These are phyloP conservation scores for Thielaviopsis punctulata DNA, from an alignment of 2,329 filamentous ascomycete genomes.

Conservation along the genomic window DNA sequence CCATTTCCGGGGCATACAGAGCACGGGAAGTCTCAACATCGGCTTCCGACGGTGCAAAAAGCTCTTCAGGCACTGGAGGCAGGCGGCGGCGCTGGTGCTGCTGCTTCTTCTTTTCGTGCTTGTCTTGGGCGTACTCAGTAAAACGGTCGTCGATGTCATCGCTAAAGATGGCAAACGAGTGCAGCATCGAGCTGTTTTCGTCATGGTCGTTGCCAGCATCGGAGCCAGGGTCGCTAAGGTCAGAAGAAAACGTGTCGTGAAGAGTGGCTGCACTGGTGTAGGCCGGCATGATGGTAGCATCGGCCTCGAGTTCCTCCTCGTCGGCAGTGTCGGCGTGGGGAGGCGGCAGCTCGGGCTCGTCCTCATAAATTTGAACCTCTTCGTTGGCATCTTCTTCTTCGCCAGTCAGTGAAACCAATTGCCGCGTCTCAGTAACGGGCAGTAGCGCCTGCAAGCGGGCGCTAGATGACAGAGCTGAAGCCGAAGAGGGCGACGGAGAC, in stretches of 20 bases:
- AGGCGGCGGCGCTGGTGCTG: neutral
- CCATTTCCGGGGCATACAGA: neutral
- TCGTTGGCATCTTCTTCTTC: constrained; percentile 16
- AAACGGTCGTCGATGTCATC: constrained; percentile 70
- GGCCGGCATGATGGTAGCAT: constrained; percentile 24
- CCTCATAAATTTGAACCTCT: constrained; percentile 57
- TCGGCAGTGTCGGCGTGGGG: constrained; percentile 13
- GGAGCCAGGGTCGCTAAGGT: constrained; percentile 36
- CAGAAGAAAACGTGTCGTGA: constrained; percentile 36
- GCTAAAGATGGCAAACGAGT: constrained; percentile 82
- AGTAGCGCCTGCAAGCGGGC: constrained; percentile 28
- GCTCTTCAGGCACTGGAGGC: constrained; percentile 1
- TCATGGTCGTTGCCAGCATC: constrained; percentile 60
- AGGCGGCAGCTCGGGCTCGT: constrained; percentile 30
- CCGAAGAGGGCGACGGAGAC: constrained; percentile 27
- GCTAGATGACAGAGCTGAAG: constrained; percentile 24
- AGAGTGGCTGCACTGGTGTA: constrained; percentile 13
- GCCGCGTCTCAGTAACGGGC: constrained; percentile 14
- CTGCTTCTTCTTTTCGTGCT: constrained; percentile 14
- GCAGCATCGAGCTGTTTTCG: constrained; percentile 84
- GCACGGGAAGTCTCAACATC: neutral
- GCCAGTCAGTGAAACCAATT: neutral
- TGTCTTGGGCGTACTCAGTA: constrained; percentile 45
- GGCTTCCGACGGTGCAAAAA: neutral
- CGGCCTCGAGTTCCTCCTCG: constrained; percentile 14